Evolutionary conservation across 495 filamentous ascomycete species (phyloP).

Genomic region (Niebla homalea): DNA sequence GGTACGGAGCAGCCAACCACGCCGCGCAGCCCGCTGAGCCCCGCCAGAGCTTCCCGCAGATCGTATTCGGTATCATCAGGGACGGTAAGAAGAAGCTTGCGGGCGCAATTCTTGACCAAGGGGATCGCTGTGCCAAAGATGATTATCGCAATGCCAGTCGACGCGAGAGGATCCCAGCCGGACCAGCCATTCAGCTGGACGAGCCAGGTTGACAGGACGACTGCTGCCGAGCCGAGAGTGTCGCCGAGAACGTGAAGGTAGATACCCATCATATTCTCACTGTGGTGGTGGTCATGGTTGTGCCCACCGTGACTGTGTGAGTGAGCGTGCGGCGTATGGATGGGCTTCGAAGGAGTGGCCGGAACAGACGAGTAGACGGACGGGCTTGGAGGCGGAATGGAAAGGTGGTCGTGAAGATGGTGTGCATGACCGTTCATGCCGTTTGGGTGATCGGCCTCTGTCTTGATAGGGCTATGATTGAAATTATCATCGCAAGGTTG

Average conservation of each 20-base stretch:
- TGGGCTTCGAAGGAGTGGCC: constrained; percentile 14
- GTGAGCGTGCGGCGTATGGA: constrained; percentile 14
- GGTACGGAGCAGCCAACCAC: constrained; percentile 79
- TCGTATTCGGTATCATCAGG: constrained; percentile 81
- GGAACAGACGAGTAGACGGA: constrained; percentile 14
- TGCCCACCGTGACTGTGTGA: constrained; percentile 19
- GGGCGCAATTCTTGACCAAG: constrained; percentile 72
- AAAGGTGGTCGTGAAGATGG: constrained; percentile 17
- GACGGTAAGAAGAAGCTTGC: constrained; percentile 66
- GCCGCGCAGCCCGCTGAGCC: constrained; percentile 67
- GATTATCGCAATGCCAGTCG: constrained; percentile 81
- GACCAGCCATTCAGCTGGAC: constrained; percentile 79
- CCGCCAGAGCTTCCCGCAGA: constrained; percentile 71
- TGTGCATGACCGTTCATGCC: constrained; percentile 23
- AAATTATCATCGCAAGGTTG: constrained; percentile 19
- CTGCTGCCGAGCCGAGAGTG: constrained; percentile 84
- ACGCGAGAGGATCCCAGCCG: constrained; percentile 92
- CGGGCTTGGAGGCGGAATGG: constrained; percentile 12
- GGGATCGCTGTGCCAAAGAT: constrained; percentile 84
- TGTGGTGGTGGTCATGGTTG: constrained; percentile 63
- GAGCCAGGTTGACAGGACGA: constrained; percentile 81
- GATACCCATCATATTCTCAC: constrained; percentile 99
- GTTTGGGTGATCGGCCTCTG: constrained; percentile 12
- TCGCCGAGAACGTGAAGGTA: constrained; percentile 94
- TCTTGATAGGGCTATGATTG: constrained; percentile 22